Percentiles rank a stretch among this genome's conserved stretches.
These are phyloP conservation scores for Colletotrichum sp. DNA, from an alignment of 2,329 filamentous ascomycete genomes.

Conservation along the genomic window DNA sequence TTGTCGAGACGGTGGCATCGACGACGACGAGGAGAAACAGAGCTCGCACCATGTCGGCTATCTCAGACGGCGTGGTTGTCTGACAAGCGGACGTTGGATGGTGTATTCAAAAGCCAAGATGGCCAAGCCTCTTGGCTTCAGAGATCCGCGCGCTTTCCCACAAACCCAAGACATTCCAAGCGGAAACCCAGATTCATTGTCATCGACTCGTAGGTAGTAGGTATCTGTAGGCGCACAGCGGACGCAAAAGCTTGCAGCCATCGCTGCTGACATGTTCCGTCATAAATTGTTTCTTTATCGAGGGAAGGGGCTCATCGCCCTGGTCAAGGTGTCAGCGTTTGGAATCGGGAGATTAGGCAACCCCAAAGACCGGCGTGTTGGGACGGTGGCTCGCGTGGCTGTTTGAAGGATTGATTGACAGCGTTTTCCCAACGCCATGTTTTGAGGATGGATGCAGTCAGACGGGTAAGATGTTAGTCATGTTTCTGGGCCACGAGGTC, in stretches of 20 bases:
- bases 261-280: neutral
- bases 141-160: constrained; percentile 14
- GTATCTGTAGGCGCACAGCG: neutral
- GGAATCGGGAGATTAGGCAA: neutral
- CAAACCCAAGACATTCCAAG: neutral
- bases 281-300: neutral
- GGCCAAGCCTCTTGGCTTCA: constrained; percentile 9
- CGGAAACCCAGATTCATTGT: neutral
- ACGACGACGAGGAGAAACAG: neutral
- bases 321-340: neutral
- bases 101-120: neutral
- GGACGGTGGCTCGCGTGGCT: neutral
- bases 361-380: neutral
- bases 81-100: neutral
- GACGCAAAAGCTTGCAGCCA: neutral
- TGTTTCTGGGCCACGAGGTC: neutral
- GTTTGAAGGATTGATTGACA: neutral
- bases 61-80: neutral
- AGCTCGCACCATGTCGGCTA: constrained; percentile 4
- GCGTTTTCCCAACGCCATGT: neutral
- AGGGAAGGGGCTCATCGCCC: neutral
- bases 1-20: neutral
- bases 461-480: neutral
- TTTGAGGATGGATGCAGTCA: neutral
- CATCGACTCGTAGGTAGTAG: neutral